These are phyloP conservation scores for Trifolium repens DNA, from an alignment of 306 rosid species.

Conservation along the genomic window DNA sequence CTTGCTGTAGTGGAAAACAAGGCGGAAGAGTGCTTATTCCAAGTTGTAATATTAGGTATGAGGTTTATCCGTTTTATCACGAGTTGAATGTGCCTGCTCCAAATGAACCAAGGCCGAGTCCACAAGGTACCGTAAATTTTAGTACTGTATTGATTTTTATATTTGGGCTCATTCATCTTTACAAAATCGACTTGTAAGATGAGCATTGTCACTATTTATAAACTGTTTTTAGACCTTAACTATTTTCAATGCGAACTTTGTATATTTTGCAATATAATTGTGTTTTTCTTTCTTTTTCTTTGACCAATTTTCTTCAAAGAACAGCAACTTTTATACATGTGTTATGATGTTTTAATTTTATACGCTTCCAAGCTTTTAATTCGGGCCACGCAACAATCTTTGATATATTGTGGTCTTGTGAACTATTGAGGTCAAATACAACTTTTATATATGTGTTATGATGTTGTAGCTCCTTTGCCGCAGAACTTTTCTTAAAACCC, in stretches of 20 bases:
- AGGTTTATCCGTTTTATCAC: constrained; percentile 12
- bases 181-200: no score
- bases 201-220: no score
- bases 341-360: background rate
- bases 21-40: constrained; percentile 26
- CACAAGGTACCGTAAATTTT: background rate
- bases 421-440: no score
- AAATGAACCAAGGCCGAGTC: background rate
- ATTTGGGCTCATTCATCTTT: background rate
- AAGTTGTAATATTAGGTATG: constrained; percentile 36
- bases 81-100: background rate
- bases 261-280: no score
- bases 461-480: background rate
- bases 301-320: background rate
- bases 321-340: background rate
- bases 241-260: no score
- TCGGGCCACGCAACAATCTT: no score
- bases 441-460: no score
- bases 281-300: no score
- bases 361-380: background rate
- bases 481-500: background rate
- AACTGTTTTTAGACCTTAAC: no score
- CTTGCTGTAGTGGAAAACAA: constrained; percentile 22
- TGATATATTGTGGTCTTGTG: no score
- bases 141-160: background rate